Percentiles rank a stretch among this genome's conserved stretches.
Conservation (phyloP, 371 early-diverging fungal species). For the Mortierella sp. region DNA sequence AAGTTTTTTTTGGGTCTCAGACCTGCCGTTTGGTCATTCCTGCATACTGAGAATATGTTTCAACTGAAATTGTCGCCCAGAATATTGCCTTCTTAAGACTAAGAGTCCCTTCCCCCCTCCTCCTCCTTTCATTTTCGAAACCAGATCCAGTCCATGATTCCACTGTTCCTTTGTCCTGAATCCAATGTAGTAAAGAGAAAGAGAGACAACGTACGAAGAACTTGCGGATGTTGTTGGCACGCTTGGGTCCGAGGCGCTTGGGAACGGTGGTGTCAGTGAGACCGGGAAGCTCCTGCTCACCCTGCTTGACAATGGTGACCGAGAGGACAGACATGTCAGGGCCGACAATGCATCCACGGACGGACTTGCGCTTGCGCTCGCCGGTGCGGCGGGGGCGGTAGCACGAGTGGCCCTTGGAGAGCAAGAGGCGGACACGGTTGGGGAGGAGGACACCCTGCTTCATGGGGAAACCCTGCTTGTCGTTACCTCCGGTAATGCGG, state of each 20-base stretch:
- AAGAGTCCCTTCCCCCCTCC: no score
- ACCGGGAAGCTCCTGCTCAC: constrained; percentile 95
- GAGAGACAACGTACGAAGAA: constrained; percentile 79
- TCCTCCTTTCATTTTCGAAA: no score
- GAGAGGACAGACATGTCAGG: constrained; percentile 96
- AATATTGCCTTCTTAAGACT: no score
- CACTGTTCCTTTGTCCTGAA: neutral
- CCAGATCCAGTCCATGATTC: neutral
- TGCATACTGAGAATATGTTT: no score
- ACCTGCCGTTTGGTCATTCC: no score
- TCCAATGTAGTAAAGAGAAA: neutral
- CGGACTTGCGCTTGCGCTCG: constrained; percentile 99
- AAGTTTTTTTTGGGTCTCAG: no score
- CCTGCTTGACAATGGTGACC: constrained; percentile 96
- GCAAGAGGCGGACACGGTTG: constrained; percentile 94
- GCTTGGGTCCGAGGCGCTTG: constrained; percentile 98
- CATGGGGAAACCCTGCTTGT: constrained; percentile 99
- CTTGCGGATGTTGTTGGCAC: constrained; percentile 98
- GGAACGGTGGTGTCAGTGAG: constrained; percentile 95
- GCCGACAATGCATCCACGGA: constrained; percentile 99
- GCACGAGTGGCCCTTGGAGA: constrained; percentile 98
- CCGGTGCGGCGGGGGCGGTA: constrained; percentile 98
- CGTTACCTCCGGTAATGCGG: constrained; percentile 99
- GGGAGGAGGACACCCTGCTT: constrained; percentile 97
- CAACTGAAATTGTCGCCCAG: no score